Conservation (phyloP, 2,329 filamentous ascomycete genomes). For the Microsporum audouinii region DNA sequence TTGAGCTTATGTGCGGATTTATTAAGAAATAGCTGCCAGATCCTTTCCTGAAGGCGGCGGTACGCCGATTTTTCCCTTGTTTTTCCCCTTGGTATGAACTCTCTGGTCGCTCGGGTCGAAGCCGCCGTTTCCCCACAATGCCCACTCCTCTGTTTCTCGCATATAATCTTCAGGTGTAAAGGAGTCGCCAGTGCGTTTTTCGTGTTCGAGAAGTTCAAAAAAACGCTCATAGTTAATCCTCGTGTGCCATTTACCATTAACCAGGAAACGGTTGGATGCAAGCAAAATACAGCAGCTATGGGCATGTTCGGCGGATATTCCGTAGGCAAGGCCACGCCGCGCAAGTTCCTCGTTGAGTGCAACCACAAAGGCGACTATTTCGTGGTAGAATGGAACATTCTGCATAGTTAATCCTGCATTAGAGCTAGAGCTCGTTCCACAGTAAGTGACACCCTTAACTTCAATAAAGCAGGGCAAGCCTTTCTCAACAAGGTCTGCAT, state of each 20-base stretch:
- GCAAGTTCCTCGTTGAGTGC: conserved; percentile 59
- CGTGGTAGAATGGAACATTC: conserved; percentile 92
- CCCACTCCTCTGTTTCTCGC: conserved; percentile 84
- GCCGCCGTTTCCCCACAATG: conserved; percentile 83
- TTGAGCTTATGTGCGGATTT: not conserved
- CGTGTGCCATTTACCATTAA: conserved; percentile 75
- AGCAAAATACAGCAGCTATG: conserved; percentile 89
- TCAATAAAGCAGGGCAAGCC: conserved; percentile 87
- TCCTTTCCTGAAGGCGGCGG: not conserved
- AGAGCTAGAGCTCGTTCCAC: conserved; percentile 74
- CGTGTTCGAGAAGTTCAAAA: conserved; percentile 68
- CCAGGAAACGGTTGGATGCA: conserved; percentile 67
- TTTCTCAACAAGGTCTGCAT: conserved; percentile 75
- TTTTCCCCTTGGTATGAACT: conserved; percentile 72
- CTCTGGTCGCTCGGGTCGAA: conserved; percentile 85
- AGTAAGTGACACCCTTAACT: conserved; percentile 94
- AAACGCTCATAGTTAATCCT: conserved; percentile 82
- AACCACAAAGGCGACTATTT: conserved; percentile 71
- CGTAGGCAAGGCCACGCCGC: conserved; percentile 64
- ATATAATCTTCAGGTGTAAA: conserved; percentile 89
- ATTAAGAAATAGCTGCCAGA: not conserved
- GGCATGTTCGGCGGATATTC: conserved; percentile 87
- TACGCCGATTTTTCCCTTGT: conserved; percentile 16
- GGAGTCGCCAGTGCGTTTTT: conserved; percentile 44
- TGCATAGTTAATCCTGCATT: conserved; percentile 88